A percentile compares a stretch with the other conserved stretches of the same genome.
These are phyloP conservation scores for Penicillium verrucosum DNA, from an alignment of 2,329 filamentous ascomycete species.

Conservation along the genomic window DNA sequence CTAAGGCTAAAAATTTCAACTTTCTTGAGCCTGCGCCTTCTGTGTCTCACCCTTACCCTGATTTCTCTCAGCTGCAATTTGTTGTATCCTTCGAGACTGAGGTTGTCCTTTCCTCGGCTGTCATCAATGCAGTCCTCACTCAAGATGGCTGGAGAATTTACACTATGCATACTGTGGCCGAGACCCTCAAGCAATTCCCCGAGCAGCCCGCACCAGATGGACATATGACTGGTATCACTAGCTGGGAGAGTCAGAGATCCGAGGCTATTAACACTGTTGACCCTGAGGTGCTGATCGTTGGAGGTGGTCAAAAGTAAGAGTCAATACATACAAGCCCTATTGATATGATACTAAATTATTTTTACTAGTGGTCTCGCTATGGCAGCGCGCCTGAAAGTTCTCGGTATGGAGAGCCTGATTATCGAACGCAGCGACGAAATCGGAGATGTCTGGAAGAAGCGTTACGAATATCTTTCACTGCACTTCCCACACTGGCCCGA, in stretches of 20 bases:
- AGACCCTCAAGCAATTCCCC: conserved; percentile 32
- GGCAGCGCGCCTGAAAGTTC: conserved; percentile 25
- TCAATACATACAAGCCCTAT: neutral
- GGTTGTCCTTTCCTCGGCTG: conserved; percentile 25
- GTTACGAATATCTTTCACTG: conserved; percentile 33
- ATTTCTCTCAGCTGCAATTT: conserved; percentile 31
- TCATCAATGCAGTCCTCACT: conserved; percentile 34
- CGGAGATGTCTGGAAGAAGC: conserved; percentile 32
- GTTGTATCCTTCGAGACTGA: conserved; percentile 34
- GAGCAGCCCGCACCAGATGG: conserved; percentile 29
- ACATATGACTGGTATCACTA: conserved; percentile 34
- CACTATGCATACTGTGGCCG: conserved; percentile 36
- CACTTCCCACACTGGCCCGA: conserved; percentile 34
- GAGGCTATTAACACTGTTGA: conserved; percentile 24
- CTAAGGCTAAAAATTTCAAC: conserved; percentile 27
- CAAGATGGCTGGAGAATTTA: conserved; percentile 36
- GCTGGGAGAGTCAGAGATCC: conserved; percentile 33
- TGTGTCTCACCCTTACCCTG: conserved; percentile 28
- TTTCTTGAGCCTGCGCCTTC: conserved; percentile 23
- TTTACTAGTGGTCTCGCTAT: conserved; percentile 23
- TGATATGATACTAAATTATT: conserved; percentile 1
- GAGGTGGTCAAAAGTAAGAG: conserved; percentile 25
- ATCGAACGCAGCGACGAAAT: conserved; percentile 28
- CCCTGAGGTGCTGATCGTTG: conserved; percentile 25
- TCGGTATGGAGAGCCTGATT: conserved; percentile 29